These are phyloP conservation scores for Phytophthora hybrid DNA, from an alignment of 352 stramenopile genomes.

Conservation along the genomic window DNA sequence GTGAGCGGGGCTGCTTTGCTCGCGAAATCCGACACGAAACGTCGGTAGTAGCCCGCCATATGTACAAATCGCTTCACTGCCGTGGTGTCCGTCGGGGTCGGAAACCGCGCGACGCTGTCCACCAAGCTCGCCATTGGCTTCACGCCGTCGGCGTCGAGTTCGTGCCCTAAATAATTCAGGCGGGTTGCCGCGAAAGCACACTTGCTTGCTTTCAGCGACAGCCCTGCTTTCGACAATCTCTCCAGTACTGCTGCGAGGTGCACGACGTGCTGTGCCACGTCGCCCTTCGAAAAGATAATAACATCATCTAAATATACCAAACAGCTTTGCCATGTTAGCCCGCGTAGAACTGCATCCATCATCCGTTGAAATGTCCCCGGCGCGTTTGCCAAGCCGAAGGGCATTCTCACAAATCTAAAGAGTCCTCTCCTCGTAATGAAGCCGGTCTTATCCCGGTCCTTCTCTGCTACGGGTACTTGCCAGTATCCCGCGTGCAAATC, in stretches of 20 bases:
- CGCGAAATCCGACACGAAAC: constrained; percentile 31
- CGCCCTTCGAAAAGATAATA: constrained; percentile 23
- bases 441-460: constrained; percentile 4
- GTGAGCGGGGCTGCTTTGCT: constrained; percentile 22
- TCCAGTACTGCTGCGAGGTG: constrained; percentile 26
- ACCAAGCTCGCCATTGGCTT: constrained; percentile 10
- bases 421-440: constrained; percentile 18
- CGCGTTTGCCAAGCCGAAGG: no score
- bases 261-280: constrained; percentile 21
- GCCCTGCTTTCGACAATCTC: constrained; percentile 13
- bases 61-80: constrained; percentile 34
- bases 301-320: no score
- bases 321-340: no score
- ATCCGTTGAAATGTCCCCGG: no score
- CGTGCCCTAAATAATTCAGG: constrained; percentile 38
- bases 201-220: constrained; percentile 33
- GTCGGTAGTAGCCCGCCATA: constrained; percentile 36
- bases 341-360: no score
- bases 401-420: constrained; percentile 11
- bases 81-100: constrained; percentile 3
- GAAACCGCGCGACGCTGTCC: constrained; percentile 6
- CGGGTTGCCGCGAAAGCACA: constrained; percentile 16
- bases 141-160: constrained; percentile 23
- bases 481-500: no score
- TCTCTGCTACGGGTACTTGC: no score